Conservation (phyloP, 352 stramenopile species). For the Globisporangium alternatum region DNA sequence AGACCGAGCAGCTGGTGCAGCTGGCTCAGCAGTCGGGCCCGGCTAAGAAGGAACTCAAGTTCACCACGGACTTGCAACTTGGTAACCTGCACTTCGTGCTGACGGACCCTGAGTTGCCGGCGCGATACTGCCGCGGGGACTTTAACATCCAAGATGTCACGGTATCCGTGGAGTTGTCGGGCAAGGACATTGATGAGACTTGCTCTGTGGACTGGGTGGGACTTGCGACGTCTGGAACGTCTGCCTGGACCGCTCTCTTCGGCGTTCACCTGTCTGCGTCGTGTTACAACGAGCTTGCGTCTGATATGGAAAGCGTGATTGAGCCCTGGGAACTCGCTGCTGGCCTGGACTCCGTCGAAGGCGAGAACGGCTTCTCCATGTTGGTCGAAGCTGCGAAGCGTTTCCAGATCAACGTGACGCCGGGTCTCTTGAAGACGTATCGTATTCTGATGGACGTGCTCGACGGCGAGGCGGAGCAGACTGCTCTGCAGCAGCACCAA, state of each 20-base stretch:
- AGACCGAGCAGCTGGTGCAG: slow-evolving; percentile 57
- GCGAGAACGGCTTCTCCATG: slow-evolving; percentile 60
- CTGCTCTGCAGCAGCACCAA: slow-evolving; percentile 62
- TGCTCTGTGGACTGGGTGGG: slow-evolving; percentile 46
- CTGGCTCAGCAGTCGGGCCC: slow-evolving; percentile 31
- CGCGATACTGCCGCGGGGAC: slow-evolving; percentile 50
- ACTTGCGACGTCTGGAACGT: slow-evolving; percentile 51
- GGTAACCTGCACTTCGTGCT: slow-evolving; percentile 63
- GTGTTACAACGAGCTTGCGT: slow-evolving; percentile 65
- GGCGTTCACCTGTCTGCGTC: slow-evolving; percentile 66
- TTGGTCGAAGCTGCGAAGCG: slow-evolving; percentile 62
- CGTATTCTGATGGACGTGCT: slow-evolving; percentile 75
- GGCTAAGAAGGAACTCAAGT: slow-evolving; percentile 53
- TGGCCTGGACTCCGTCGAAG: slow-evolving; percentile 45
- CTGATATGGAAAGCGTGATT: slow-evolving; percentile 72
- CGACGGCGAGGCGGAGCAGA: slow-evolving; percentile 56
- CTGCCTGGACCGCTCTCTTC: slow-evolving; percentile 58
- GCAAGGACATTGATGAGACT: slow-evolving; percentile 52
- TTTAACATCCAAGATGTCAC: slow-evolving; percentile 68
- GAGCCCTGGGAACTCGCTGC: slow-evolving; percentile 67
- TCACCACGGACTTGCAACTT: slow-evolving; percentile 61
- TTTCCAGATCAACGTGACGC: slow-evolving; percentile 78
- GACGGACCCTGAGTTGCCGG: slow-evolving; percentile 53
- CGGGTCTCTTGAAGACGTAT: slow-evolving; percentile 71
- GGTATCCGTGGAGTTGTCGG: slow-evolving; percentile 47